Evolutionary conservation across 352 stramenopile genomes (phyloP), one percentile per base, ranked within the genome.

Genomic region (Phytophthora parvispora): DNA sequence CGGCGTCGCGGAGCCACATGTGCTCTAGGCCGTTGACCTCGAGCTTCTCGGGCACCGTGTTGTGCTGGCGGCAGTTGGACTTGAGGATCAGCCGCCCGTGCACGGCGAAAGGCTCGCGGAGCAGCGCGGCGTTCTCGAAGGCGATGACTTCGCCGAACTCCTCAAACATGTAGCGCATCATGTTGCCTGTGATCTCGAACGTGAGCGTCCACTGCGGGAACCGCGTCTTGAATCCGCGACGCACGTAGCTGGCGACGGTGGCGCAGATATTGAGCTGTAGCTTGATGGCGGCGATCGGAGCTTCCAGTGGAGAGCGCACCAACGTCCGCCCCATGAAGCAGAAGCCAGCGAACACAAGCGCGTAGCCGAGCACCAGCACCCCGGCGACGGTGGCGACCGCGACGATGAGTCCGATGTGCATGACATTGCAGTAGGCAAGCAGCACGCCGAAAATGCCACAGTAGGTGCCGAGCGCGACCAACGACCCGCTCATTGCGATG

Each of bases 101-200:
- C 65, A 72, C 64, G 31, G 65, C 65, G 38, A 72, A 72, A 0
- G 65, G 57, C 15, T 72, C 58, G 1, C 66, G 66, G 10, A 74
- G 38, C 27, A 64, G 32, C 7, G 61, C 43, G 7, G 66, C 66
- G 36, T 74, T 74, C 52, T 74, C 60, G 36, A 74, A 69, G 7
- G 60, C 66, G 66, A 74, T 65, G 36, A 69, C 24, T 32, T 74
- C 45, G 3, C 66, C 66, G 38, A 69, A 74, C 53, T 74, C 66
- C 53, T 74, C 60, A 16, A 74, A 74, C 60, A 69, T 69, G 42
- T 61, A 69, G 52, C 66, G 66, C 52, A 69, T 65, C 59, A 69
- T 65, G 45, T 64, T 69, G 34, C 43, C n/a, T 6, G 66, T 69
- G 59, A 69, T 65, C 60, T 74, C 66, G 20, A 74, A 69, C 15